A percentile compares a stretch with the other conserved stretches of the same genome.
Evolutionary conservation across 352 stramenopile species (phyloP).

Genomic region (Globisporangium sylvaticum): DNA sequence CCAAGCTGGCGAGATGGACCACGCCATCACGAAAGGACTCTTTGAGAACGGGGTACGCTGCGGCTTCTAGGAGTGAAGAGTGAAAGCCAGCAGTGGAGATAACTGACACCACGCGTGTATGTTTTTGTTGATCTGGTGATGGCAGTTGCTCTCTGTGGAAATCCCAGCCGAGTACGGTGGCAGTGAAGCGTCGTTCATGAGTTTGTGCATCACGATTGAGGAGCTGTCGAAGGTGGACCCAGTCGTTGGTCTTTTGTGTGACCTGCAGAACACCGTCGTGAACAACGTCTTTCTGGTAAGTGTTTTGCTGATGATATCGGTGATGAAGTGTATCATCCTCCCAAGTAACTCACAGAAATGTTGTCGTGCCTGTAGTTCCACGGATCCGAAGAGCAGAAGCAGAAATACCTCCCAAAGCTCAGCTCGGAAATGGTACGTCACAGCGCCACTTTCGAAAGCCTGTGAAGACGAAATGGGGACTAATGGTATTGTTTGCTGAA

Average conservation of each 20-base stretch:
- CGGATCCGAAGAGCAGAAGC: slow-evolving; percentile 76
- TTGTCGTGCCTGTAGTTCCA: slow-evolving; percentile 35
- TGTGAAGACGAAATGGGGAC: background rate
- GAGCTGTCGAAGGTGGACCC: slow-evolving; percentile 96
- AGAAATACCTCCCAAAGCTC: slow-evolving; percentile 83
- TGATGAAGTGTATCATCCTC: background rate
- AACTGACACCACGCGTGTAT: background rate
- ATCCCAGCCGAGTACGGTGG: slow-evolving; percentile 92
- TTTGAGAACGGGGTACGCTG: slow-evolving; percentile 86
- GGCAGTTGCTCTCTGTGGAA: slow-evolving; percentile 93
- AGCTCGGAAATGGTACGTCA: slow-evolving; percentile 66
- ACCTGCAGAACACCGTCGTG: slow-evolving; percentile 93
- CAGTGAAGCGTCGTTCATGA: slow-evolving; percentile 93
- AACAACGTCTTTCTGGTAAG: slow-evolving; percentile 94
- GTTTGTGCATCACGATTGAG: slow-evolving; percentile 93
- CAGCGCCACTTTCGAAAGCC: background rate
- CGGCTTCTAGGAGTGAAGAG: background rate
- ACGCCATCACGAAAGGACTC: slow-evolving; percentile 86
- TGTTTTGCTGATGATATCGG: background rate
- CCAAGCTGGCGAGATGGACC: slow-evolving; percentile 85
- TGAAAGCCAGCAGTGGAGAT: background rate
- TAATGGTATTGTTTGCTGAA: background rate
- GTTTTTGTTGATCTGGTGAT: background rate
- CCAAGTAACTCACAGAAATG: slow-evolving; percentile 1
- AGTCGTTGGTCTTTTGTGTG: slow-evolving; percentile 91